Base-by-base conservation (phyloP, 1,284 basidiomycete species). In the Golubevia sp. region DNA sequence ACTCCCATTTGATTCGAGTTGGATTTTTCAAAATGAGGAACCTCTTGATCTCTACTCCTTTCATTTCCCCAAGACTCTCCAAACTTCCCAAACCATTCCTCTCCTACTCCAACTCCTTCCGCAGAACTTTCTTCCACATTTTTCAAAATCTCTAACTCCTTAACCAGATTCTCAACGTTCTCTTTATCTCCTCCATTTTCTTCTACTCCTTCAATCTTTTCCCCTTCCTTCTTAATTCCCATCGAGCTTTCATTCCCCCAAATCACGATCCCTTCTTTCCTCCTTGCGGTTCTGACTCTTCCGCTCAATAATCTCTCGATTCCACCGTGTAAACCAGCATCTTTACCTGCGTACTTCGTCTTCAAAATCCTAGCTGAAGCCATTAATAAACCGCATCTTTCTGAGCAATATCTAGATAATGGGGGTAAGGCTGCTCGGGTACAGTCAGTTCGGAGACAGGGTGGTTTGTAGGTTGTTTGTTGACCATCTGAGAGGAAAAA, bases 371-470 rank as follows among this genome's bases (percentile, higher is more conserved):
- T 67, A 13, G 25, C 64, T 2, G 55, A 60, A 2, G 73, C 61
- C 18, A 51, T 53, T 8, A 67, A 56, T 8, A 71, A 66, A 24
- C 77, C 77, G 27, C 77, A 79, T 24, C 64, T 25, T 15, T 79
- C 71, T 21, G 74, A 76, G 56, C 77, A 79, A 55, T 68, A 79
- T 38, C 62, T 66, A 44, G 74, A 76, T 44, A 79, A 64, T 18
- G 72, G 72, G 11, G 58, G 50, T 44, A 61, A 59, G 18, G 77
- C 75, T 0, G 75, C 63, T 13, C 63, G 62, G 15, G 57, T 50
- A 55, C 77, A 79, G 6, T 38, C 66, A 2, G 44, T 38, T n/a
- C 66, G 58, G 0, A 55, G 34, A 58, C 77, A 77, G 2, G 63
- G 67, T 3, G 53, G 52, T 59, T 71, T 76, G 55, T 67, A 79